Base-by-base conservation (phyloP, 306 rosid species). In the Cucurbita maxima region DNA sequence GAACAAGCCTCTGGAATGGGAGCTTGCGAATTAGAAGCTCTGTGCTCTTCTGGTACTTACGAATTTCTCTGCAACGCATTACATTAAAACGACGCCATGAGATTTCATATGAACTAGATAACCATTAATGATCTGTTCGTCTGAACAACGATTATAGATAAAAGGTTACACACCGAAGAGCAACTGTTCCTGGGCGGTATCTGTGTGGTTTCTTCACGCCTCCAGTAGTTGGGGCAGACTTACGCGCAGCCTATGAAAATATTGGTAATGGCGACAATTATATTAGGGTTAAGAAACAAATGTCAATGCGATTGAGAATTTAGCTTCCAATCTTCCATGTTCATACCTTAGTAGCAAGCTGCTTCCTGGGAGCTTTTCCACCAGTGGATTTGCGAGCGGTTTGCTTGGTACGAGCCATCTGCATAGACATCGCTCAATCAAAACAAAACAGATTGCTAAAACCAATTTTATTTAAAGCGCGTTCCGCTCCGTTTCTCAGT, bases 161-260 rank as follows among this genome's bases (percentile, higher is more conserved):
- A 18, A 12, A 6, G 56, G 12, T 20, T 22, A 30, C 73, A 47
- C 22, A 68, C 74, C 74, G 74, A 15, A 70, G 74, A 16, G 74
- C 74, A 13, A 70, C 74, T 0, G 74, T 70, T 79, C 85, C 87
- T 0, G 87, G 85, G 11, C 87, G 87, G 59, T 81, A 84, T 73
- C 87, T 76, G 70, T 84, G 87, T 13, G 87, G 87, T 72, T 75
- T 85, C 85, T 85, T 85, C 72, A 85, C 83, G 48, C 88, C 86
- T 14, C 88, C 88, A 10, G 85, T 82, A 44, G 83, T 80, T 3
- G 86, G 88, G 12, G 83, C 83, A 0, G 88, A 80, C 61, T 82
- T 85, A 3, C 88, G 77, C 3, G 88, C 88, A 37, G 88, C 88
- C 90, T 88, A 40, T 13, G 7, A 58, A 38, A 41, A 19, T 16